Conservation (phyloP, 805 yeast species). For the Cyberlindnera galapagoensis region DNA sequence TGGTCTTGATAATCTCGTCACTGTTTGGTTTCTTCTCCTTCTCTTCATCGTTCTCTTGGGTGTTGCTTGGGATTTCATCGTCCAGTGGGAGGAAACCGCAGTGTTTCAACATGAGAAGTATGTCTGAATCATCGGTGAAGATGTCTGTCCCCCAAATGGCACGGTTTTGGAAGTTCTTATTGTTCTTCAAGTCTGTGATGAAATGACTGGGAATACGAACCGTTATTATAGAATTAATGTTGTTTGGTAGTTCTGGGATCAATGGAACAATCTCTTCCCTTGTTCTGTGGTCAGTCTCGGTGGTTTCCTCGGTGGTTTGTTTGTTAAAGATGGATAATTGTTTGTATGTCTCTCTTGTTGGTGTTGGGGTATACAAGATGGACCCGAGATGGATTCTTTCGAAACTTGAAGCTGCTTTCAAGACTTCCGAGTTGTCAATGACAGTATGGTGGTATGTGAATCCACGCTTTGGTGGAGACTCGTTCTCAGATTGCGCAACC, state of each 20-base stretch:
- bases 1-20: constrained; percentile 24
- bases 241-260: constrained; percentile 28
- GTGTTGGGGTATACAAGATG: constrained; percentile 50
- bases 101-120: constrained; percentile 69
- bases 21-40: constrained; percentile 7
- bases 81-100: constrained; percentile 52
- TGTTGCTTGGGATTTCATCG: too few relatives aligned
- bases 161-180: constrained; percentile 17
- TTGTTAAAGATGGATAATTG: constrained; percentile 12
- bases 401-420: constrained; percentile 34
- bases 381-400: constrained; percentile 46
- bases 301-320: constrained; percentile 1
- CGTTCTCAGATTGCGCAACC: too few relatives aligned
- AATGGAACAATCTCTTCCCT: constrained; percentile 20
- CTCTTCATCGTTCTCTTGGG: constrained; percentile 17
- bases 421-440: constrained; percentile 34
- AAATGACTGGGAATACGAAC: constrained; percentile 24
- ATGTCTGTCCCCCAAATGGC: constrained; percentile 88
- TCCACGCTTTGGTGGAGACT: too few relatives aligned
- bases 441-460: too few relatives aligned
- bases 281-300: not conserved
- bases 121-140: constrained; percentile 91
- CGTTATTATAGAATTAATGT: constrained; percentile 34
- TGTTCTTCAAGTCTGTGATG: constrained; percentile 21
- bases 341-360: constrained; percentile 36